A percentile compares a stretch with the other conserved stretches of the same genome.
phyloP scores from a whole-genome alignment of 768 basidiomycete genomes.

The Leccinum aurantiacum region DNA sequence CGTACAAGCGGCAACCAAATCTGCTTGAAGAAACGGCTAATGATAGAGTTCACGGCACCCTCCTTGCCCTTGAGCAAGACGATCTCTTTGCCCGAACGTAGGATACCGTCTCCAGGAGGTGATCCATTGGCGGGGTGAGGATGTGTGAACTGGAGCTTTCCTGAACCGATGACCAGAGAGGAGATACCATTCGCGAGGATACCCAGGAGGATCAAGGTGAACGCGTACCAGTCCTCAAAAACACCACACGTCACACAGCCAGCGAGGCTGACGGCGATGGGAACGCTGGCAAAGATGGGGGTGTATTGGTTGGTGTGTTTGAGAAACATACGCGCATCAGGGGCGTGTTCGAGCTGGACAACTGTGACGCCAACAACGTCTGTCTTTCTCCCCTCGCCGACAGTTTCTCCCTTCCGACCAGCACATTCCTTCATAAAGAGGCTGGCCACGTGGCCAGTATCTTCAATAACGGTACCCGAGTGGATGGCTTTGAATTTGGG shows the following conservation, averaged over 20 bases:
- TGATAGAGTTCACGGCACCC: conserved; percentile 16
- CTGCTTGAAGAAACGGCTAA: no score
- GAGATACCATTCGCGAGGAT: no score
- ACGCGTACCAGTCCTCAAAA: no score
- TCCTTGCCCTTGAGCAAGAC: background rate
- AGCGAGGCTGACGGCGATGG: no score
- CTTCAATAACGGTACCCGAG: conserved; percentile 6
- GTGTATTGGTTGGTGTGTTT: no score
- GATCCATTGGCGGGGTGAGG: conserved; percentile 13
- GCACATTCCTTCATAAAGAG: conserved; percentile 7
- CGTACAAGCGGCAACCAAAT: no score
- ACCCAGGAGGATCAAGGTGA: no score
- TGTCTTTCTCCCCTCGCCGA: background rate
- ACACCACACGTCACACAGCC: no score
- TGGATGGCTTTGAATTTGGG: conserved; percentile 1
- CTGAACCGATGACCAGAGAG: conserved; percentile 26
- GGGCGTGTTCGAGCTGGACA: background rate
- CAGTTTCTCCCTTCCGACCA: background rate
- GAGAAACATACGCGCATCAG: background rate
- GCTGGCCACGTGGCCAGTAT: conserved; percentile 4
- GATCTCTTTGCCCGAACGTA: background rate
- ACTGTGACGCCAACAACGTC: background rate
- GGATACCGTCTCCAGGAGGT: conserved; percentile 29
- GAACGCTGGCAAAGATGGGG: no score
- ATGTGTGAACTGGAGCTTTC: conserved; percentile 14